Percentiles rank a stretch among this genome's conserved stretches.
Conservation (phyloP, 139 green algal genomes). For the Chloropicon primus region DNA sequence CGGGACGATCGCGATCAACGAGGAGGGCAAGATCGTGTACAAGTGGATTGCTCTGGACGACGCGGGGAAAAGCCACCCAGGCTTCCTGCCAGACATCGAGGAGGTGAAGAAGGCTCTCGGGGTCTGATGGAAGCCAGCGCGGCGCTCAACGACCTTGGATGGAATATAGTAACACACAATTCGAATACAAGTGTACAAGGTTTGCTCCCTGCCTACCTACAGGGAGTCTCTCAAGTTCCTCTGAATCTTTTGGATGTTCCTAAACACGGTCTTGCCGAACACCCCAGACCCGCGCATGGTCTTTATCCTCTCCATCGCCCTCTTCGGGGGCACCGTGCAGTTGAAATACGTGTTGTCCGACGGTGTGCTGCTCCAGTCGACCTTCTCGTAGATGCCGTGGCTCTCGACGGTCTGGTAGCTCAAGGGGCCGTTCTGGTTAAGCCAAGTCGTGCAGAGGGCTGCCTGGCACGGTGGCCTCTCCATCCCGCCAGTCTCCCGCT, state of each 20-base stretch:
- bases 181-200: no score
- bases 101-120: neutral
- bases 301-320: neutral
- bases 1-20: slow-evolving; percentile 5
- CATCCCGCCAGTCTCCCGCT: neutral
- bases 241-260: neutral
- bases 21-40: slow-evolving; percentile 6
- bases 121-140: neutral
- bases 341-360: neutral
- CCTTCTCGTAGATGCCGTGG: neutral
- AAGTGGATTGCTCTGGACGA: slow-evolving; percentile 3
- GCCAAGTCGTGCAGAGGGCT: neutral
- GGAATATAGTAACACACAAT: no score
- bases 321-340: neutral
- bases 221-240: no score
- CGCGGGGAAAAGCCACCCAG: neutral
- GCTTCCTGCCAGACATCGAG: neutral
- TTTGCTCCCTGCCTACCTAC: no score
- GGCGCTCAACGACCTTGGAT: neutral
- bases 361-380: neutral
- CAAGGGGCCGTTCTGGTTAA: neutral
- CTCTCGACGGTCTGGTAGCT: neutral
- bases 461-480: neutral
- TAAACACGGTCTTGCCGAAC: neutral
- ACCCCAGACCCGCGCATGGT: neutral